These are phyloP conservation scores for Candida xyloterini DNA, from an alignment of 805 yeast species.

Conservation along the genomic window DNA sequence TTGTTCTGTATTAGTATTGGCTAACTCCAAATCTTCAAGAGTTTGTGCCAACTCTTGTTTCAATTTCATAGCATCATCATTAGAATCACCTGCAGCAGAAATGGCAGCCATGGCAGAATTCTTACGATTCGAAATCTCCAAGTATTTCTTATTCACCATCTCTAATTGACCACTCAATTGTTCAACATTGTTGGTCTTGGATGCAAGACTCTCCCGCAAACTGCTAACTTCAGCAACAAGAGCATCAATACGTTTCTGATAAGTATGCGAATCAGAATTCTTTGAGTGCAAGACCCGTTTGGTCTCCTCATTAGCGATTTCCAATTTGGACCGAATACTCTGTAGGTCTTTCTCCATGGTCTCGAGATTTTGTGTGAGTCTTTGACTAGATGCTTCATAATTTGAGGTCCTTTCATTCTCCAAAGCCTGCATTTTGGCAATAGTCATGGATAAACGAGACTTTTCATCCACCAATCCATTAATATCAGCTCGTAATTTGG, in stretches of 20 bases:
- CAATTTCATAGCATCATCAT: slow-evolving; percentile 24
- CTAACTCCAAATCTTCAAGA: slow-evolving; percentile 51
- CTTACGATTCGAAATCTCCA: slow-evolving; percentile 28
- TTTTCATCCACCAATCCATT: slow-evolving; percentile 55
- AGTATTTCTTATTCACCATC: slow-evolving; percentile 32
- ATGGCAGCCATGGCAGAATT: slow-evolving; percentile 28
- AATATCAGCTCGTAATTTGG: slow-evolving; percentile 51
- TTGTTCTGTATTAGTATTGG: slow-evolving; percentile 57
- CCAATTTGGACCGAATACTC: slow-evolving; percentile 43
- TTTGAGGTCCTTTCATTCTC: slow-evolving; percentile 59
- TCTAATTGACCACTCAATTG: slow-evolving; percentile 39
- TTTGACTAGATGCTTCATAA: slow-evolving; percentile 45
- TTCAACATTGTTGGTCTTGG: slow-evolving; percentile 40
- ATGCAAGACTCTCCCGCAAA: slow-evolving; percentile 40
- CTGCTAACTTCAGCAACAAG: slow-evolving; percentile 44
- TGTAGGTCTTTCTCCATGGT: slow-evolving; percentile 47
- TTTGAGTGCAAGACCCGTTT: slow-evolving; percentile 48
- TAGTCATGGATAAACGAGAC: slow-evolving; percentile 51
- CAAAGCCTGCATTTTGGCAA: slow-evolving; percentile 57
- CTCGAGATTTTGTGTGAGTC: slow-evolving; percentile 48
- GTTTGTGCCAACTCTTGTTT: slow-evolving; percentile 37
- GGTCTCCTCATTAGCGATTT: slow-evolving; percentile 49
- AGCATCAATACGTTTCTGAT: slow-evolving; percentile 59
- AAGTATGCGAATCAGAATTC: slow-evolving; percentile 53
- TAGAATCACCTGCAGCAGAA: slow-evolving; percentile 18